A percentile compares a stretch with the other conserved stretches of the same genome.
Evolutionary conservation across 495 filamentous ascomycete genomes (phyloP).

Genomic region (Penicillium macrosclerotiorum): DNA sequence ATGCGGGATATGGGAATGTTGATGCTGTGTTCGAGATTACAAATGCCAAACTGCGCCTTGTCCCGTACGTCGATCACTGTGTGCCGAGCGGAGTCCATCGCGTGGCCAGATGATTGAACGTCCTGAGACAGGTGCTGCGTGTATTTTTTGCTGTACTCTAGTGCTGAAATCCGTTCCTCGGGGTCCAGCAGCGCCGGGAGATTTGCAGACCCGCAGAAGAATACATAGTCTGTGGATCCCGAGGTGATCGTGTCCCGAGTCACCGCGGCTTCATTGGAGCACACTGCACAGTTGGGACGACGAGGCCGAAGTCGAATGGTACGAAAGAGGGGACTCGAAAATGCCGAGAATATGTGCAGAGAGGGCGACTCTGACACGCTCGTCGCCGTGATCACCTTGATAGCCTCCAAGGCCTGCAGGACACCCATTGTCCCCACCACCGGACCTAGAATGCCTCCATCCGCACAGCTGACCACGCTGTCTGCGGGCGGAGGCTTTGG

Average conservation of each 20-base stretch:
- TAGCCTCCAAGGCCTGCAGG: constrained; percentile 82
- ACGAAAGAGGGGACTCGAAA: constrained; percentile 65
- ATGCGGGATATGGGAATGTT: constrained; percentile 71
- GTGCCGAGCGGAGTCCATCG: constrained; percentile 26
- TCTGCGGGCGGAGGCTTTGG: constrained; percentile 79
- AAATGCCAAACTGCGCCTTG: constrained; percentile 79
- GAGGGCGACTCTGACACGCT: constrained; percentile 21
- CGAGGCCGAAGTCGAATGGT: constrained; percentile 68
- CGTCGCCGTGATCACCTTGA: constrained; percentile 65
- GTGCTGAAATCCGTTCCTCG: constrained; percentile 61
- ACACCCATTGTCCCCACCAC: constrained; percentile 95
- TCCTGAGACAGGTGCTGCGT: no score
- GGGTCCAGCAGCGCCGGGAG: constrained; percentile 51
- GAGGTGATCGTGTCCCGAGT: constrained; percentile 58
- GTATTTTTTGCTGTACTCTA: constrained; percentile 43
- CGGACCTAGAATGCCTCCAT: constrained; percentile 87
- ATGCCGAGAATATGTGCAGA: constrained; percentile 74
- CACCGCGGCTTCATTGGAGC: constrained; percentile 60
- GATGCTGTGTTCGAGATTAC: constrained; percentile 65
- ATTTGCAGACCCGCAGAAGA: constrained; percentile 66
- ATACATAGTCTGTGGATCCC: constrained; percentile 70
- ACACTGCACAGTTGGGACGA: constrained; percentile 68
- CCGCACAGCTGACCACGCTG: constrained; percentile 77
- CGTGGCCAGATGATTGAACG: no score
- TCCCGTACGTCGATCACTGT: constrained; percentile 79